A percentile compares a stretch with the other conserved stretches of the same genome.
Evolutionary conservation across 2,329 filamentous ascomycete species (phyloP).

Genomic region (Leptographium flavum): DNA sequence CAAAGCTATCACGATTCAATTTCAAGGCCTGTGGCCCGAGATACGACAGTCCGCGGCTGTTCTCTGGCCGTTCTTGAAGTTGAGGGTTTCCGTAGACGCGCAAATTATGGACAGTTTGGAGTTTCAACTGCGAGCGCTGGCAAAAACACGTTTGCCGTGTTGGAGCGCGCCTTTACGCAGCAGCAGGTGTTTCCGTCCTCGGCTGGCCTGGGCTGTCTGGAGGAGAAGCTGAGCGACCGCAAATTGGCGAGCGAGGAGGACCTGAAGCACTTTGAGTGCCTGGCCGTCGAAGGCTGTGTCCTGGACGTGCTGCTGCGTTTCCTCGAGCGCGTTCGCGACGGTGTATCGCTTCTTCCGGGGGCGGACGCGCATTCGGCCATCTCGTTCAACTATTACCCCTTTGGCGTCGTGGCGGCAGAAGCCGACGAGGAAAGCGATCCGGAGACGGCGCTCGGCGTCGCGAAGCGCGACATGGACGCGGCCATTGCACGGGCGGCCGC

Average conservation of each 20-base stretch:
- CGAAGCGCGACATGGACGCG: conserved; percentile 3
- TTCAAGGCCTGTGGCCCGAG: too few relatives aligned
- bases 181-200: conserved; percentile 1
- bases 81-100: too few relatives aligned
- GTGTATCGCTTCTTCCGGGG: background rate
- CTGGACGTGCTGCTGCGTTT: conserved; percentile 2
- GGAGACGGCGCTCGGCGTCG: background rate
- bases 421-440: background rate
- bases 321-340: conserved; percentile 7
- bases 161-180: too few relatives aligned
- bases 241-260: conserved; percentile 5
- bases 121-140: too few relatives aligned
- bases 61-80: too few relatives aligned
- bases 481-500: background rate
- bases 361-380: background rate
- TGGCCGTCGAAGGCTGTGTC: conserved; percentile 4
- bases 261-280: conserved; percentile 4
- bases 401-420: conserved; percentile 3
- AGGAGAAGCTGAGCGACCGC: background rate
- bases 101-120: too few relatives aligned
- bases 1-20: too few relatives aligned
- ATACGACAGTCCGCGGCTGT: too few relatives aligned
- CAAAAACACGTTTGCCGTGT: too few relatives aligned
- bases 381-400: conserved; percentile 3
- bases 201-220: background rate